Base-by-base conservation (phyloP, 768 basidiomycete species). In the Trametes maxima region DNA sequence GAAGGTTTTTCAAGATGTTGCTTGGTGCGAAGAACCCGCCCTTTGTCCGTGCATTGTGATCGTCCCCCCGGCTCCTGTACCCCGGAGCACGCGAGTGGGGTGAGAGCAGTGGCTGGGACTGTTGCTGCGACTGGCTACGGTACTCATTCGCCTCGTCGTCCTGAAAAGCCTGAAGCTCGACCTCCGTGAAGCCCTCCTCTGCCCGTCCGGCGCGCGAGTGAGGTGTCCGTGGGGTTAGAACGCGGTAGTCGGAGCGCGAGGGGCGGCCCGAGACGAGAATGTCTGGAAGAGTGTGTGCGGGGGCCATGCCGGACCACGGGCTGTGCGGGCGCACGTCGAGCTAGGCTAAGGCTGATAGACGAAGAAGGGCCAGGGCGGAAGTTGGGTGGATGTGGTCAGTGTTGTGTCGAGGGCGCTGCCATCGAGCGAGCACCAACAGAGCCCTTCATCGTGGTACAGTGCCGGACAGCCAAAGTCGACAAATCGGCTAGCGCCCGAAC, bases 151-250 rank as follows among this genome's bases (percentile, higher is more conserved):
- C 74, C 59, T 78, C 76, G 56, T 76, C 72, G 21, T 67, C 70
- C 43, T 68, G 57, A 13, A 44, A 54, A 28, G 80, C 75, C 21
- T 80, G 73, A 14, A 82, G 74, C 58, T 85, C 83, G n/a, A 76
- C 67, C 47, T 80, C 80, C 10, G 78, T 77, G 68, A 80, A 78
- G 10, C 77, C 81, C 68, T 84, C 82, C 68, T 86, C 83, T 50
- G 80, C 79, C 68, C 79, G 78, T 50, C 84, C 85, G 43, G 84
- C 78, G 63, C 82, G 82, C 37, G 84, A 83, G 71, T 83, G 86
- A 53, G 86, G 86, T 28, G 86, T 87, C 57, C 86, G 77, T 2
- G 86, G 86, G 17, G 85, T 86, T 37, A 77, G 66, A 5, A 59
- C 45, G 54, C 67, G 69, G 50, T 65, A 67, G 24, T 68, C 62